phyloP scores from a whole-genome alignment of 495 filamentous ascomycete genomes.

The Chaetomium cochliodes region DNA sequence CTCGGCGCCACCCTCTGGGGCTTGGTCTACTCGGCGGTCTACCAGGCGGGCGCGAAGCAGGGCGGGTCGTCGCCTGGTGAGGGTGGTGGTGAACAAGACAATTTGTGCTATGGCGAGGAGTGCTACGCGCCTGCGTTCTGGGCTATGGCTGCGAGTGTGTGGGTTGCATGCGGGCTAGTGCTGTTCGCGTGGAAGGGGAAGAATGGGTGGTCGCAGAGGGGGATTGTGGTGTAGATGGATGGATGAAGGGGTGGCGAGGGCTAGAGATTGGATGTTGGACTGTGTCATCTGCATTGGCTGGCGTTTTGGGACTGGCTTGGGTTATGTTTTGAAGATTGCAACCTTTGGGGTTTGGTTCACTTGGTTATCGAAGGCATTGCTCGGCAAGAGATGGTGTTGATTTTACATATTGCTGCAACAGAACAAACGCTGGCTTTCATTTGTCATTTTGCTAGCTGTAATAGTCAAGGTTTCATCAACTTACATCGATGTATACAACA shows the following conservation, averaged over 20 bases:
- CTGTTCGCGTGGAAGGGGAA: conserved; percentile 75
- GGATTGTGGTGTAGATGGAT: conserved; percentile 61
- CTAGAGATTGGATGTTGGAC: not conserved
- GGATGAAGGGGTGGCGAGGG: not conserved
- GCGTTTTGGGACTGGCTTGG: not conserved
- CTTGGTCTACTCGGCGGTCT: conserved; percentile 73
- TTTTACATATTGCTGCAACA: no score
- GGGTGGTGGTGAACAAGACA: conserved; percentile 33
- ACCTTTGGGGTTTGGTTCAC: not conserved
- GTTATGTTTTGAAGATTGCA: not conserved
- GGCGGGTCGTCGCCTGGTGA: conserved; percentile 1
- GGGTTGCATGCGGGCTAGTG: conserved; percentile 73
- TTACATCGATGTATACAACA: no score
- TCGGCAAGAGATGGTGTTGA: not conserved
- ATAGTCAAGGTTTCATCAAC: no score
- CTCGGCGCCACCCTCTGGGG: conserved; percentile 84
- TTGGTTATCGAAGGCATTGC: not conserved
- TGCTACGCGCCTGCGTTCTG: conserved; percentile 81
- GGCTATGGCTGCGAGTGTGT: conserved; percentile 74
- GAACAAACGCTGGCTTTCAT: no score
- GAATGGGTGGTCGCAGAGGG: conserved; percentile 72
- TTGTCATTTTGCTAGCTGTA: no score
- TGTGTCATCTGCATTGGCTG: not conserved
- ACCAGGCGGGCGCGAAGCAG: conserved; percentile 61
- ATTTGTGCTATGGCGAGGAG: conserved; percentile 67